Evolutionary conservation across 2,329 filamentous ascomycete species (phyloP).

Genomic region (Aspergillus melleus): DNA sequence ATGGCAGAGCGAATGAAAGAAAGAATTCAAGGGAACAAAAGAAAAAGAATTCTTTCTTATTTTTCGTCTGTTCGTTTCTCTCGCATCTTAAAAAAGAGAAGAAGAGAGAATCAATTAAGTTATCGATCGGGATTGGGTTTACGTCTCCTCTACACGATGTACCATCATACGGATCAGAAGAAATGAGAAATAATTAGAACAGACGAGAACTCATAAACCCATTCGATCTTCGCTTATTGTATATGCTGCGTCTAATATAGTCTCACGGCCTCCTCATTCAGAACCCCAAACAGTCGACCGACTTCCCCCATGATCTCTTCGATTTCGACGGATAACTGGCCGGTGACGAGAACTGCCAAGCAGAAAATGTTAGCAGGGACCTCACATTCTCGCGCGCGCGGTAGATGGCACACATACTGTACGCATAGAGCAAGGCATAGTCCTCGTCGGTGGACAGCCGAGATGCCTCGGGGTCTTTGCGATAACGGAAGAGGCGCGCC

Average conservation of each 20-base stretch:
- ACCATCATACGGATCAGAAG: too few species aligned
- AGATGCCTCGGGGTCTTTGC: slow-evolving; percentile 63
- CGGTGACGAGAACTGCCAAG: slow-evolving; percentile 61
- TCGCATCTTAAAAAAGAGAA: too few species aligned
- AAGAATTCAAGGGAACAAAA: background rate
- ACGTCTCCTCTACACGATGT: too few species aligned
- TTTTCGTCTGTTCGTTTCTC: too few species aligned
- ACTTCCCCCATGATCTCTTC: slow-evolving; percentile 55
- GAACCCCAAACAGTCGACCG: slow-evolving; percentile 60
- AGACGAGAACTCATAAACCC: too few species aligned
- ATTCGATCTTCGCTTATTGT: too few species aligned
- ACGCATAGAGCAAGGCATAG: slow-evolving; percentile 90
- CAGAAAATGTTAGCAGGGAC: background rate
- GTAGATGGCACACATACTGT: slow-evolving; percentile 55
- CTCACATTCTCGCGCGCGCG: background rate
- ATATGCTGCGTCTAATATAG: slow-evolving; percentile 37
- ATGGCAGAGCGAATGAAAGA: background rate
- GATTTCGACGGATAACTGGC: slow-evolving; percentile 59
- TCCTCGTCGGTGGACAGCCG: slow-evolving; percentile 58
- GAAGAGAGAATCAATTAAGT: too few species aligned
- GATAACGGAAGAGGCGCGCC: slow-evolving; percentile 83
- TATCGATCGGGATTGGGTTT: too few species aligned
- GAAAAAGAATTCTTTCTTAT: too few species aligned
- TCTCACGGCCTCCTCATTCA: slow-evolving; percentile 62
- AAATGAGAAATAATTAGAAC: too few species aligned